These are phyloP conservation scores for Neopestalotiopsis clavispora DNA, from an alignment of 2,329 filamentous ascomycete genomes.

Conservation along the genomic window DNA sequence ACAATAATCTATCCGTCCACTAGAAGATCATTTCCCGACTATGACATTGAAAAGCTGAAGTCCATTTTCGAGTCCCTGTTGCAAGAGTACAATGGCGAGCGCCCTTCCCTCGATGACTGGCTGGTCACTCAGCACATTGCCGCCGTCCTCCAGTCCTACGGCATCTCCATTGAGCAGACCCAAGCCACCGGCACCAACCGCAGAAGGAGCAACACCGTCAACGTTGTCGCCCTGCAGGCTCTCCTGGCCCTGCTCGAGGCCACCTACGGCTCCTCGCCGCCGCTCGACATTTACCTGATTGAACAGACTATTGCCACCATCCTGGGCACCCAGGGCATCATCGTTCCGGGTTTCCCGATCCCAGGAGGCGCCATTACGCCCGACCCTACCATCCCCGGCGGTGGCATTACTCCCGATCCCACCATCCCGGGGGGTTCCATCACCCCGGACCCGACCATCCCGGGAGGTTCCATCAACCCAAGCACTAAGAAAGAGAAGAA, in stretches of 20 bases:
- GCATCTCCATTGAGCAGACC: conserved; percentile 20
- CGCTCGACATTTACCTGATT: conserved; percentile 30
- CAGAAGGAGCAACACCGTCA: conserved; percentile 24
- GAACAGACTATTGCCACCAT: conserved; percentile 31
- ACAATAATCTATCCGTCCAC: conserved; percentile 19
- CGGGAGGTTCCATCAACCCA: conserved; percentile 21
- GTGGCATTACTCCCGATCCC: conserved; percentile 33
- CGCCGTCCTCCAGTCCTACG: conserved; percentile 26
- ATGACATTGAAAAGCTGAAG: conserved; percentile 14
- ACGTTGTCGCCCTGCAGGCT: conserved; percentile 28
- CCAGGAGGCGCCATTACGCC: conserved; percentile 38
- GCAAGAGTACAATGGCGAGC: conserved; percentile 16
- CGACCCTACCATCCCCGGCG: conserved; percentile 31
- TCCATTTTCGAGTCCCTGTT: conserved; percentile 16
- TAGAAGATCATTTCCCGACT: conserved; percentile 13
- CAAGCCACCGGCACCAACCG: neutral
- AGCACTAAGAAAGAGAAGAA: conserved; percentile 14
- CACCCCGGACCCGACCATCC: conserved; percentile 23
- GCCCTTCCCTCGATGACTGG: conserved; percentile 26
- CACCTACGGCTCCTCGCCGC: conserved; percentile 28
- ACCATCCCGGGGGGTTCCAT: conserved; percentile 35
- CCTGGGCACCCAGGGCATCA: conserved; percentile 21
- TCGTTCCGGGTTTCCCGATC: conserved; percentile 20
- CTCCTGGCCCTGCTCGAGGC: conserved; percentile 26
- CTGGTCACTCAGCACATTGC: conserved; percentile 27